Evolutionary conservation across 768 basidiomycete genomes (phyloP), one percentile per base, ranked within the genome.

Genomic region (Mycena venus): DNA sequence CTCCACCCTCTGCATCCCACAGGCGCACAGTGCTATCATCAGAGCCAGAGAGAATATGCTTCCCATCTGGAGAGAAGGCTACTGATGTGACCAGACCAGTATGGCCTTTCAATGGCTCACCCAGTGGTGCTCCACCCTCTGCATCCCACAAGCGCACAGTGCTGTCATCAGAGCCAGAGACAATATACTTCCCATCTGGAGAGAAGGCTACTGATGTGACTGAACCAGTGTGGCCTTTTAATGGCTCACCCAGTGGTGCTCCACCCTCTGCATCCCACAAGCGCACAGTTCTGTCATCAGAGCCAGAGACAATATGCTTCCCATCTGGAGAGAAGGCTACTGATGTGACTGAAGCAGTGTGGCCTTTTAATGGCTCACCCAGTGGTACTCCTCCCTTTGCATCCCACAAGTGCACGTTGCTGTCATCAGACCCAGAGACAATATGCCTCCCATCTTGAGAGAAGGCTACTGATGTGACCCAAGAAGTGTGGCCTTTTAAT

Each of bases 131-230:
- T 49, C 47, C 47, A 49, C 14, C n/a, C 47, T 49, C 47, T 49
- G 47, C 47, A n/a, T 49, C 47, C 47, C 47, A 49, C 10, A 49
- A 19, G 47, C 47, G 27, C 55, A 56, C 55, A 56, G 55, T 56
- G 23, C 25, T 56, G 55, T 59, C 58, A 59, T 59, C 2, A 23
- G 58, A 59, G 31, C 36, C 47, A 49, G 47, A 49, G 14, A 49
- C 61, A 44, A 62, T 62, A 25, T 25, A 19, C 40, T 62, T 62
- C 23, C 61, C 42, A 62, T 62, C 61, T 14, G 61, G 61, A 3
- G 61, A 62, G 42, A 62, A 62, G 42, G 61, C 61, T 25, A 62
- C 61, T 42, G 61, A 62, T 42, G 36, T 62, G 61, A 62, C 36
- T 11, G 8, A 44, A 62, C 27, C n/a, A 44, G 36, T 62, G 36